Conservation (phyloP, 805 yeast genomes). For the Ascoidea rubescens region DNA sequence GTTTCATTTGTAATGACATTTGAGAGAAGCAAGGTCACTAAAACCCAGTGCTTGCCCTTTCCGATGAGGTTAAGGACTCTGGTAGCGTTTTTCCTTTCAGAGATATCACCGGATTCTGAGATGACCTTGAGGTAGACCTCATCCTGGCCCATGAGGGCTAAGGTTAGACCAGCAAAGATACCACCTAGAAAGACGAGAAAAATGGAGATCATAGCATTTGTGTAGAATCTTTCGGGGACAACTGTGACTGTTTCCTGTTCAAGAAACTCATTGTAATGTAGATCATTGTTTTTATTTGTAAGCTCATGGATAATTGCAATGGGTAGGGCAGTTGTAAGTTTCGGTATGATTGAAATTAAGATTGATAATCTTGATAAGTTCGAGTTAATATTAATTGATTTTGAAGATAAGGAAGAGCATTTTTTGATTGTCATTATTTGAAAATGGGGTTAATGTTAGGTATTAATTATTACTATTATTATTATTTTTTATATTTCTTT, state of each 20-base stretch:
- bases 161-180: slow-evolving; percentile 86
- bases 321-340: slow-evolving; percentile 6
- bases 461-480: too few species aligned
- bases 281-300: neutral
- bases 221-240: slow-evolving; percentile 21
- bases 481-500: too few species aligned
- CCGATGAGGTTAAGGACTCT: slow-evolving; percentile 62
- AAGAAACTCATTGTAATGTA: neutral
- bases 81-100: slow-evolving; percentile 54
- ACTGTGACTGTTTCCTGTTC: neutral
- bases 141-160: slow-evolving; percentile 96
- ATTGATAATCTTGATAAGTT: neutral
- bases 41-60: slow-evolving; percentile 90
- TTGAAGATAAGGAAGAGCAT: neutral
- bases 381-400: too few species aligned
- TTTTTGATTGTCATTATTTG: neutral
- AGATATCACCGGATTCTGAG: slow-evolving; percentile 66
- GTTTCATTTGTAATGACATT: slow-evolving; percentile 93
- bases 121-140: slow-evolving; percentile 89
- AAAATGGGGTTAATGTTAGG: too few species aligned
- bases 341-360: slow-evolving; percentile 4
- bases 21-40: slow-evolving; percentile 72
- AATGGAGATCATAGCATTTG: slow-evolving; percentile 39
- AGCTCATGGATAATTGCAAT: neutral
- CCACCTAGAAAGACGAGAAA: slow-evolving; percentile 66